These are phyloP conservation scores for Ramalina peruviana DNA, from an alignment of 495 filamentous ascomycete species.

Conservation along the genomic window DNA sequence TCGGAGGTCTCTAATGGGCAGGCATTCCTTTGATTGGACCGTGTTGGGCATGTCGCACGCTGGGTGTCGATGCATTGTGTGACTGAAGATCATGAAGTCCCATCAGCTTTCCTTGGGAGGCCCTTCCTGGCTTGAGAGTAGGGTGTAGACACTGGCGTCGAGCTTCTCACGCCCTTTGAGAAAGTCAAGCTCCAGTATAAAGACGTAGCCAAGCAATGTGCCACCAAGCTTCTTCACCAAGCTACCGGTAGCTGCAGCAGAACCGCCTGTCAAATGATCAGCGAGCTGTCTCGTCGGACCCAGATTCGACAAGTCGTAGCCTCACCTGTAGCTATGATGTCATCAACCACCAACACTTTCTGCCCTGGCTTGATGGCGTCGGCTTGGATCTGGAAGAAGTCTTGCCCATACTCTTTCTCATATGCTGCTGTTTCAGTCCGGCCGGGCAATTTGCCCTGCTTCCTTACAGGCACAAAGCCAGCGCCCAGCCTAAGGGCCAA, in stretches of 20 bases:
- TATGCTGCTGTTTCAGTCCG: conserved; percentile 68
- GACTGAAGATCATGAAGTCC: no score
- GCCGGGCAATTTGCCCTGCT: conserved; percentile 92
- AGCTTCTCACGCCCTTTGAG: conserved; percentile 86
- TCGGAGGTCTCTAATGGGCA: no score
- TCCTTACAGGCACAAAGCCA: conserved; percentile 88
- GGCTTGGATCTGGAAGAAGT: conserved; percentile 90
- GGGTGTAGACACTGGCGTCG: conserved; percentile 68
- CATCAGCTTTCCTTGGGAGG: no score
- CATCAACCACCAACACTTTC: conserved; percentile 84
- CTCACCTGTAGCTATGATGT: conserved; percentile 96
- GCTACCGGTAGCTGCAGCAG: conserved; percentile 72
- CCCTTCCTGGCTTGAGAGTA: conserved; percentile 32
- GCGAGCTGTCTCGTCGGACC: not conserved
- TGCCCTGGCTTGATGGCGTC: conserved; percentile 75
- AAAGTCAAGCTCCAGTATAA: conserved; percentile 93
- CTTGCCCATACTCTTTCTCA: conserved; percentile 93
- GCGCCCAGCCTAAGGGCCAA: conserved; percentile 75
- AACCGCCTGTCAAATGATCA: conserved; percentile 51
- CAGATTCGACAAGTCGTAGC: not conserved
- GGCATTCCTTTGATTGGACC: no score
- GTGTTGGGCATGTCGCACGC: no score
- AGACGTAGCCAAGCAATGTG: conserved; percentile 74
- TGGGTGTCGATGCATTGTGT: no score
- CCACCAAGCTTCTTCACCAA: conserved; percentile 78